These are phyloP conservation scores for Eucalyptus curtisii DNA, from an alignment of 345 rosid genomes.

Conservation along the genomic window DNA sequence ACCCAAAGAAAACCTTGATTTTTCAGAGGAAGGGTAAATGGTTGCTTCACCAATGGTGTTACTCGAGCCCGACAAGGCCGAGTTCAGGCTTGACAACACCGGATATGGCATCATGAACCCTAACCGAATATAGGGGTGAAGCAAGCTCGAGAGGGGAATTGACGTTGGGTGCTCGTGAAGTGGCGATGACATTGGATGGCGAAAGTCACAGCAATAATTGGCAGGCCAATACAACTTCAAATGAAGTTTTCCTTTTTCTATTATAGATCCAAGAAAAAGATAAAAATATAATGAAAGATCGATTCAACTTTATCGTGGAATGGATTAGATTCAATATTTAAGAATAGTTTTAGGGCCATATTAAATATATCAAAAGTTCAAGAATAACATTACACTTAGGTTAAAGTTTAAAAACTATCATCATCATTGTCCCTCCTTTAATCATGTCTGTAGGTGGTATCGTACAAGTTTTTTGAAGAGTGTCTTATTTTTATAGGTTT, in stretches of 20 bases:
- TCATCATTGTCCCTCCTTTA: background rate
- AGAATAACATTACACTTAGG: fast-evolving
- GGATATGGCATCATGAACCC: background rate
- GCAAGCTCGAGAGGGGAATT: background rate
- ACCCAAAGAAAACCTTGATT: background rate
- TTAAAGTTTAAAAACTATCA: background rate
- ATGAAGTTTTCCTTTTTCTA: background rate
- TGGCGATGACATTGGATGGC: background rate
- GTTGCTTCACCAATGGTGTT: background rate
- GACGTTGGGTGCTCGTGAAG: background rate
- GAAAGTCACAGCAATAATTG: background rate
- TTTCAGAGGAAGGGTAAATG: too few relatives aligned
- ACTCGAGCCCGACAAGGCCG: fast-evolving
- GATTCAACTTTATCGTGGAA: background rate
- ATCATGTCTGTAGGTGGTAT: background rate
- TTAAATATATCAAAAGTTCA: background rate
- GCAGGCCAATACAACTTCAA: background rate
- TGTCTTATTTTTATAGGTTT: background rate
- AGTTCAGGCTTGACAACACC: background rate
- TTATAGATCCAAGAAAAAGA: background rate
- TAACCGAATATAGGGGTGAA: background rate
- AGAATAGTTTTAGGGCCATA: background rate
- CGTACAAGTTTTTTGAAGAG: fast-evolving
- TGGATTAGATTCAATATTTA: background rate
- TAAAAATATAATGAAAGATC: background rate